Conservation (phyloP, 2,329 filamentous ascomycete species). For the Gnomoniopsis sp. region DNA sequence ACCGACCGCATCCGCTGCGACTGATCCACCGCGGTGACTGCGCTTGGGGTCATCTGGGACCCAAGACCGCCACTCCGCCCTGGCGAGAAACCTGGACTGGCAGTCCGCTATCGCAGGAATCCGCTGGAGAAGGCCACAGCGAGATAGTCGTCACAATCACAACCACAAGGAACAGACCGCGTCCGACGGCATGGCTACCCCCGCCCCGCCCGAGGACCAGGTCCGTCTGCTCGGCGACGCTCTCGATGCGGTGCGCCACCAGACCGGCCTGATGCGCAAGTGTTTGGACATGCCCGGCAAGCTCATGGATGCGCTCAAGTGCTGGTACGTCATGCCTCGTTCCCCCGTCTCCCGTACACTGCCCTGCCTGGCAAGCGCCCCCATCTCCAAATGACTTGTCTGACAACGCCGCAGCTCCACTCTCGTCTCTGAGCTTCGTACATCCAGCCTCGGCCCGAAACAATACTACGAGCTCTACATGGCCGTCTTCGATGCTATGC, state of each 20-base stretch:
- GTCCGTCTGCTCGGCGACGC: conserved; percentile 96
- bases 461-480: conserved; percentile 99
- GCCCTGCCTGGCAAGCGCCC: neutral
- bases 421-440: conserved; percentile 95
- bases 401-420: conserved; percentile 67
- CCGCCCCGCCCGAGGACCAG: conserved; percentile 72
- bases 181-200: conserved; percentile 37
- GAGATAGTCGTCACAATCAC: neutral
- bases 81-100: neutral
- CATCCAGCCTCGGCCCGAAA: conserved; percentile 94
- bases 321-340: conserved; percentile 67
- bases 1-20: neutral
- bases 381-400: neutral
- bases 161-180: neutral
- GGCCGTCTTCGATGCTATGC: conserved; percentile 96
- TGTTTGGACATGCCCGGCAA: conserved; percentile 96
- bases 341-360: conserved; percentile 9
- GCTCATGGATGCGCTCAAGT: conserved; percentile 99
- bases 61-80: neutral
- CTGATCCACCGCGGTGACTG: neutral
- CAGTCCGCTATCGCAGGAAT: neutral
- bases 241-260: conserved; percentile 91
- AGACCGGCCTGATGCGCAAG: conserved; percentile 95
- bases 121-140: neutral
- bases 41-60: neutral